These are phyloP conservation scores for Neocucurbitaria cava DNA, from an alignment of 2,329 filamentous ascomycete species.

Conservation along the genomic window DNA sequence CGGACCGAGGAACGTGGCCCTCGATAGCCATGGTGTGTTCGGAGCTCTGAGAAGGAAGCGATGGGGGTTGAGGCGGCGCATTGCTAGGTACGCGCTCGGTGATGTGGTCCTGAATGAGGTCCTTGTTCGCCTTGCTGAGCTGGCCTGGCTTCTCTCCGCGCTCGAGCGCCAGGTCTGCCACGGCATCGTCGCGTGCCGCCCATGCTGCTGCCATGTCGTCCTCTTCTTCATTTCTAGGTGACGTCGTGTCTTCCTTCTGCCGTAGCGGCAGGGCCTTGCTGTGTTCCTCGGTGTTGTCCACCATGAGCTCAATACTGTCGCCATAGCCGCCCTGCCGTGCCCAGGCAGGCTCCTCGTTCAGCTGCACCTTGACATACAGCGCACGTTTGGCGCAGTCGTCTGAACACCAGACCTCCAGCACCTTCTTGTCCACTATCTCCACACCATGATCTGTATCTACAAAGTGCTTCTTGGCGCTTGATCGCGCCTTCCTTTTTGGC, in stretches of 20 bases:
- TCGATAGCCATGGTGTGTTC: conserved; percentile 47
- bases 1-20: conserved; percentile 43
- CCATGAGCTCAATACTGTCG: conserved; percentile 50
- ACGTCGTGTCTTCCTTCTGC: conserved; percentile 23
- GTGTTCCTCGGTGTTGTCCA: conserved; percentile 42
- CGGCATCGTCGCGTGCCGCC: conserved; percentile 43
- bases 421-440: conserved; percentile 72
- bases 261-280: conserved; percentile 37
- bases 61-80: conserved; percentile 36
- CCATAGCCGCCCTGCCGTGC: conserved; percentile 66
- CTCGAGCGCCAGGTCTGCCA: conserved; percentile 52
- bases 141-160: conserved; percentile 51
- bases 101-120: conserved; percentile 41
- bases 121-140: conserved; percentile 39
- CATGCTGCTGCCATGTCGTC: conserved; percentile 42
- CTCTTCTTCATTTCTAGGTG: conserved; percentile 33
- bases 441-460: conserved; percentile 65
- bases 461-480: conserved; percentile 64
- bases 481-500: conserved; percentile 64
- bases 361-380: conserved; percentile 86
- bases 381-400: conserved; percentile 78
- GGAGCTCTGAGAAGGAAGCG: conserved; percentile 20
- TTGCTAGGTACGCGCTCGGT: conserved; percentile 32
- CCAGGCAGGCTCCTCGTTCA: conserved; percentile 86
- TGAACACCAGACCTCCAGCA: conserved; percentile 88